Conservation (phyloP, 176 grass and related monocot species). For the Puya raimondii region DNA sequence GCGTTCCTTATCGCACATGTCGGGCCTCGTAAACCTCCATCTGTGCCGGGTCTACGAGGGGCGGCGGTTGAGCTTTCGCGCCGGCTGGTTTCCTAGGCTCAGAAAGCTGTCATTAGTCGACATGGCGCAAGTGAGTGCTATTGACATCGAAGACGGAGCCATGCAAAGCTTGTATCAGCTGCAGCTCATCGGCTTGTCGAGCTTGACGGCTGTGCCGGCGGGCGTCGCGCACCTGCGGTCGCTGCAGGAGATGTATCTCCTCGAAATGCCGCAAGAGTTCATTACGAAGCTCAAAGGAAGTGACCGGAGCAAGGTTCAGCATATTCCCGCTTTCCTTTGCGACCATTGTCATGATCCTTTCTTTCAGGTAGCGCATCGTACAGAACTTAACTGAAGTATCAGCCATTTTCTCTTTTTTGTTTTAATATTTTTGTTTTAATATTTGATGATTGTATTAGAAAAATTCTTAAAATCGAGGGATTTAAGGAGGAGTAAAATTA, state of each 20-base stretch:
- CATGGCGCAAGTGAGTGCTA: constrained; percentile 9
- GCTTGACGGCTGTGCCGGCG: background rate
- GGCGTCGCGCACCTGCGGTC: background rate
- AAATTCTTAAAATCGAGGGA: too few relatives aligned
- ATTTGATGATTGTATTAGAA: too few relatives aligned
- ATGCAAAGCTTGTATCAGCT: constrained; percentile 17
- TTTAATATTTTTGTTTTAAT: too few relatives aligned
- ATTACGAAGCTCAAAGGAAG: background rate
- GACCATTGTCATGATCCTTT: too few relatives aligned
- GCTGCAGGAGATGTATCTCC: background rate
- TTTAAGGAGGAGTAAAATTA: too few relatives aligned
- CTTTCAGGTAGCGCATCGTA: too few relatives aligned
- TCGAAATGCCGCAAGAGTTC: background rate
- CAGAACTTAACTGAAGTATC: too few relatives aligned
- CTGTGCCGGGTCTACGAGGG: constrained; percentile 12
- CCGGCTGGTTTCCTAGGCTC: constrained; percentile 33
- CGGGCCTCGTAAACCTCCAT: constrained; percentile 18
- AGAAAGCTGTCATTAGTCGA: constrained; percentile 10
- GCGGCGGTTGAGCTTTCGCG: constrained; percentile 3
- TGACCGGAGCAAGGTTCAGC: background rate
- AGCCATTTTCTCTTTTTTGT: too few relatives aligned
- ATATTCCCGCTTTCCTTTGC: background rate
- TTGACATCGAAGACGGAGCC: constrained; percentile 26
- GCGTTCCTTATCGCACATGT: constrained; percentile 13
- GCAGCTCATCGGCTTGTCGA: constrained; percentile 11